These are phyloP conservation scores for Exutisphaerella laricina DNA, from an alignment of 2,329 filamentous ascomycete genomes.

Conservation along the genomic window DNA sequence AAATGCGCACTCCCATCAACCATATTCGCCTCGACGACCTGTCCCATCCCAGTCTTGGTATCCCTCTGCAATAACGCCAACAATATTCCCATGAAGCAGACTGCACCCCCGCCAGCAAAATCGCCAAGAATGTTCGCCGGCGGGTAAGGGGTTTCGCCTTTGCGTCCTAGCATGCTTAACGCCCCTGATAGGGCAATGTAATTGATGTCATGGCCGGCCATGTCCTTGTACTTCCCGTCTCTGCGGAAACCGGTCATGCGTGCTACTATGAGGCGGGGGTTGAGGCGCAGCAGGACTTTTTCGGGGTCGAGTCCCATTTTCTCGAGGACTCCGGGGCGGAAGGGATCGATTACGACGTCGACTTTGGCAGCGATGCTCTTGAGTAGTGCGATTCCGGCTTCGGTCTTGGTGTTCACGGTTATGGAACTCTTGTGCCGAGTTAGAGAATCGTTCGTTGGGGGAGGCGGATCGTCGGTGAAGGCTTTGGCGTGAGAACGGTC, in stretches of 20 bases:
- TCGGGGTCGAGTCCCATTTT: conserved; percentile 70
- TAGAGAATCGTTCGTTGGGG: conserved; percentile 62
- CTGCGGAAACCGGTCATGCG: conserved; percentile 87
- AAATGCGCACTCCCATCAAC: conserved; percentile 82
- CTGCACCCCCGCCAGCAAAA: conserved; percentile 83
- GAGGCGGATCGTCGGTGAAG: conserved; percentile 30
- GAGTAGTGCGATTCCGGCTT: conserved; percentile 59
- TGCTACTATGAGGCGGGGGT: conserved; percentile 72
- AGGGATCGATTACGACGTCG: conserved; percentile 89
- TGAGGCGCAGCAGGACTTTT: conserved; percentile 57
- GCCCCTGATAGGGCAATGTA: conserved; percentile 86
- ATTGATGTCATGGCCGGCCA: conserved; percentile 96
- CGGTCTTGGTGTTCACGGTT: conserved; percentile 68
- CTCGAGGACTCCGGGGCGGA: conserved; percentile 85
- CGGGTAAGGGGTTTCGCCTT: conserved; percentile 64
- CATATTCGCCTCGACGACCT: conserved; percentile 96
- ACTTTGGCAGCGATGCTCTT: conserved; percentile 56
- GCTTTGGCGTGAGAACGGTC: conserved; percentile 55
- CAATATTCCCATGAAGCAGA: conserved; percentile 74
- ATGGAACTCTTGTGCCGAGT: conserved; percentile 77
- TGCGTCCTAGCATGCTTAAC: conserved; percentile 67
- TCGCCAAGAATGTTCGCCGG: conserved; percentile 83
- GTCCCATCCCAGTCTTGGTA: conserved; percentile 59
- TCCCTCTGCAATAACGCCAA: conserved; percentile 67
- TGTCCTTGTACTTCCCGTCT: conserved; percentile 75